Percentiles rank a stretch among this genome's conserved stretches.
phyloP scores from a whole-genome alignment of 306 rosid genomes.

The Cicer arietinum region DNA sequence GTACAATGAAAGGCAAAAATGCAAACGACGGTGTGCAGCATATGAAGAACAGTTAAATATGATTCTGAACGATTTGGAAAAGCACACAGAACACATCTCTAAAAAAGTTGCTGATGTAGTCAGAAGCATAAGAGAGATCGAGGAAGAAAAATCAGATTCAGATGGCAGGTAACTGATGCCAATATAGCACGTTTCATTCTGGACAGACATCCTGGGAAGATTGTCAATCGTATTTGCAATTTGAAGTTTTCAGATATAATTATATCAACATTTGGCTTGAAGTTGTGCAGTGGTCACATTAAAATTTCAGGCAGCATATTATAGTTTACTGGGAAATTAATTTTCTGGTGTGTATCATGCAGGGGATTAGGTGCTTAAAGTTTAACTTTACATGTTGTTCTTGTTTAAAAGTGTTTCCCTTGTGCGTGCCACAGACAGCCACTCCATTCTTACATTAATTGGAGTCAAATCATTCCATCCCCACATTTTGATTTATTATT shows the following conservation, averaged over 20 bases:
- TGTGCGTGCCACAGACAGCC: conserved; percentile 17
- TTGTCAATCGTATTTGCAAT: conserved; percentile 15
- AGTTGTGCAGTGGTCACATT: conserved; percentile 16
- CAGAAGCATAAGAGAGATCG: conserved; percentile 62
- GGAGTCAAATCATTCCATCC: neutral
- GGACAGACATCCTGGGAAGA: conserved; percentile 9
- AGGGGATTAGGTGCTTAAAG: conserved; percentile 27
- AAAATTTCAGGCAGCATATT: conserved; percentile 37
- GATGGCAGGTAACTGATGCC: conserved; percentile 43
- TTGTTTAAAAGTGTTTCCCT: conserved; percentile 9
- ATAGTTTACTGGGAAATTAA: conserved; percentile 25
- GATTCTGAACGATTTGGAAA: conserved; percentile 64
- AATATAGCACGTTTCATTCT: conserved; percentile 19
- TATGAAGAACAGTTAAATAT: conserved; percentile 66
- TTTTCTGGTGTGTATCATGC: conserved; percentile 41
- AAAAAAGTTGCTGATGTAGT: conserved; percentile 64
- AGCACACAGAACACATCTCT: conserved; percentile 70
- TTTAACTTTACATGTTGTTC: neutral
- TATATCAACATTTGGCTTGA: conserved; percentile 41
- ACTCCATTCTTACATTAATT: conserved; percentile 6
- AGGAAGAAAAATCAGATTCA: conserved; percentile 58
- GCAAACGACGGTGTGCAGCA: conserved; percentile 73
- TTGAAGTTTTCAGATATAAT: conserved; percentile 21
- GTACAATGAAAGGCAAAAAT: conserved; percentile 73
- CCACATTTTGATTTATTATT: conserved; percentile 8